Conservation (phyloP, 305 asterid genomes). For the Fraxinus greggii region DNA sequence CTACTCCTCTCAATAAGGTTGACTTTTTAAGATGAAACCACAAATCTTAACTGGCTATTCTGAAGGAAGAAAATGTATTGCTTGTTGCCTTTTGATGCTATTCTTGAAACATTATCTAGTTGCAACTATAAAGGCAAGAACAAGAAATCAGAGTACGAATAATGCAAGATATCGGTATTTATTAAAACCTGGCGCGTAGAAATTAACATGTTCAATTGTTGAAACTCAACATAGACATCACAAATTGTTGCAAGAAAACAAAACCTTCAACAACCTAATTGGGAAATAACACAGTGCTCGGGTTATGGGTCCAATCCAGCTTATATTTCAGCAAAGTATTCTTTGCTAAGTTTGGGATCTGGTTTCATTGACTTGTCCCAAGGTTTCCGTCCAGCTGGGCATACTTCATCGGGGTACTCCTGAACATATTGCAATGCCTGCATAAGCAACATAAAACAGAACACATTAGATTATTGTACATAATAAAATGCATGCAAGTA, state of each 20-base stretch:
- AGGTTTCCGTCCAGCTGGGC: constrained; percentile 99
- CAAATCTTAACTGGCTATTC: no score
- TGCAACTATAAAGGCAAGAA: not conserved
- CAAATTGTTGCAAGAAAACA: constrained; percentile 18
- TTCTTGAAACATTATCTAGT: not conserved
- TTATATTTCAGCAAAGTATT: constrained; percentile 81
- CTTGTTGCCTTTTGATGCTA: not conserved
- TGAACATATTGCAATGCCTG: constrained; percentile 93
- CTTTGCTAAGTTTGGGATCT: constrained; percentile 91
- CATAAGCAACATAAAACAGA: constrained; percentile 2
- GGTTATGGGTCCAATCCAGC: not conserved
- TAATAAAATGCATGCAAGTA: not conserved
- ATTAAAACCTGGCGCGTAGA: not conserved
- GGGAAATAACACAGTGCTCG: constrained; percentile 13
- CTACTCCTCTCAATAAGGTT: no score
- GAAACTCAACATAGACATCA: constrained; percentile 23
- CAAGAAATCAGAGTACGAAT: not conserved
- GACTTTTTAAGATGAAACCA: no score
- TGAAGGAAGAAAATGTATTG: not conserved
- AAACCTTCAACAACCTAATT: constrained; percentile 2
- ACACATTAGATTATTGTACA: not conserved
- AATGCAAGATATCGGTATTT: not conserved
- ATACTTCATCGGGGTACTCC: constrained; percentile 98
- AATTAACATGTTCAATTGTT: not conserved
- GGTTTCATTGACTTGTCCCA: constrained; percentile 98